A percentile compares a stretch with the other conserved stretches of the same genome.
These are phyloP conservation scores for Collybia sp. DNA, from an alignment of 768 basidiomycete species.

Conservation along the genomic window DNA sequence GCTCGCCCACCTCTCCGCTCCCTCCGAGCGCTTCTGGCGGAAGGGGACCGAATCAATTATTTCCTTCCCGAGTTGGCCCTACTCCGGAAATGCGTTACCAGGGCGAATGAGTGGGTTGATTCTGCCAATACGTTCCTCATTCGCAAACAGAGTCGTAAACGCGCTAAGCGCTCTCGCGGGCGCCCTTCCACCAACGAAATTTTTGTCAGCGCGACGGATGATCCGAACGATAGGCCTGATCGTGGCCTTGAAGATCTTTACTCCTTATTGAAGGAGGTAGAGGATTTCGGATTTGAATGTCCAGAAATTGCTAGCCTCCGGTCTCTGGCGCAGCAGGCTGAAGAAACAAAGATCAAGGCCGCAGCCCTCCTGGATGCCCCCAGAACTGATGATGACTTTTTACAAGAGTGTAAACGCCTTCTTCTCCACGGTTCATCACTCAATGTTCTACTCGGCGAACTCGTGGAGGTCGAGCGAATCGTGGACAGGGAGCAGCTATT, in stretches of 20 bases:
- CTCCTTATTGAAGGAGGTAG: conserved; percentile 64
- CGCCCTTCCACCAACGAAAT: conserved; percentile 42
- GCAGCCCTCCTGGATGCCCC: conserved; percentile 40
- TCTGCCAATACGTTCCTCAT: conserved; percentile 73
- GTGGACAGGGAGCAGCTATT: conserved; percentile 76
- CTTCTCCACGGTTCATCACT: conserved; percentile 68
- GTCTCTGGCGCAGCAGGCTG: conserved; percentile 54
- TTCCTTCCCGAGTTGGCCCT: conserved; percentile 64
- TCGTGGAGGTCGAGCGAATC: conserved; percentile 73
- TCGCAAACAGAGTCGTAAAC: conserved; percentile 77
- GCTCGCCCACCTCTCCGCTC: conserved; percentile 70
- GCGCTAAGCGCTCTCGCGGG: conserved; percentile 60
- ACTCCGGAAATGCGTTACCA: conserved; percentile 74
- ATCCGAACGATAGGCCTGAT: conserved; percentile 67
- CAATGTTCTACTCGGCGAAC: conserved; percentile 81
- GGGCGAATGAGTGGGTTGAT: conserved; percentile 88
- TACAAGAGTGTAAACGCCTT: conserved; percentile 68
- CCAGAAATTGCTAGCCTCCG: conserved; percentile 63
- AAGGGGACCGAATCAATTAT: conserved; percentile 84
- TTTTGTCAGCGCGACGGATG: conserved; percentile 29
- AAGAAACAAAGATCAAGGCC: conserved; percentile 59
- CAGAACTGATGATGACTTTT: conserved; percentile 35
- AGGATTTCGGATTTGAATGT: conserved; percentile 79
- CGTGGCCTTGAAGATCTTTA: conserved; percentile 69
- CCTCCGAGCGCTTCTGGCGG: conserved; percentile 77